Conservation (phyloP, 352 stramenopile species). For the Aphanomyces euteiches region DNA sequence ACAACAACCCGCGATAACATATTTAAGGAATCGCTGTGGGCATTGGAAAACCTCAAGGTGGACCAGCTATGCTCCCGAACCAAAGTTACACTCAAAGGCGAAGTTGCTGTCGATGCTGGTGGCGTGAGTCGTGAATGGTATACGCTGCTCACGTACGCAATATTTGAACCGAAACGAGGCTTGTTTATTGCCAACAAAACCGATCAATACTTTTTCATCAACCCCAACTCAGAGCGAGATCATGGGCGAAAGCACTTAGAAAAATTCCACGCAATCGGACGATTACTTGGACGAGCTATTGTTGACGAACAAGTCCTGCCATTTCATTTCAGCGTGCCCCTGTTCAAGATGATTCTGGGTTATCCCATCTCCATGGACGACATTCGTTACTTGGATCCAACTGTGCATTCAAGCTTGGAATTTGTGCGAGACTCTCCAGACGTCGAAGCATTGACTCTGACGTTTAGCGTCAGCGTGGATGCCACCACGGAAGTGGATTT, state of each 20-base stretch:
- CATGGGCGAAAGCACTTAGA: constrained; percentile 37
- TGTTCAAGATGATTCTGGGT: constrained; percentile 75
- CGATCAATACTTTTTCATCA: constrained; percentile 41
- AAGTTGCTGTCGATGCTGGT: constrained; percentile 72
- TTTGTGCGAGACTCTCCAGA: constrained; percentile 74
- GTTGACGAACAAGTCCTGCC: constrained; percentile 79
- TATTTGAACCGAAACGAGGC: constrained; percentile 16
- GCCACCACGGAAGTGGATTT: constrained; percentile 61
- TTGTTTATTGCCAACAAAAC: constrained; percentile 22
- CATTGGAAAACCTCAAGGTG: constrained; percentile 61
- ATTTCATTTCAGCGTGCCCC: constrained; percentile 59
- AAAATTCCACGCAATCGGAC: constrained; percentile 37
- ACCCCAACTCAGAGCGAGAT: constrained; percentile 2
- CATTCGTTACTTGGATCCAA: constrained; percentile 69
- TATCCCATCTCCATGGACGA: constrained; percentile 75
- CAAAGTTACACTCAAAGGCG: constrained; percentile 80
- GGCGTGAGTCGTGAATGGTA: constrained; percentile 82
- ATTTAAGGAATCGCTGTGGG: constrained; percentile 72
- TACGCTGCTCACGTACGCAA: constrained; percentile 19
- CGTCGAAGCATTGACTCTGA: constrained; percentile 65
- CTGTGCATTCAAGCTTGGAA: constrained; percentile 70
- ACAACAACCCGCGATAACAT: constrained; percentile 71
- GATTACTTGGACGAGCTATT: constrained; percentile 60
- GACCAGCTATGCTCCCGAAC: constrained; percentile 75
- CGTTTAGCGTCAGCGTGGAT: constrained; percentile 64